Evolutionary conservation across 2,329 filamentous ascomycete species (phyloP), one percentile per base, ranked within the genome.

Genomic region (Didymella pomorum): DNA sequence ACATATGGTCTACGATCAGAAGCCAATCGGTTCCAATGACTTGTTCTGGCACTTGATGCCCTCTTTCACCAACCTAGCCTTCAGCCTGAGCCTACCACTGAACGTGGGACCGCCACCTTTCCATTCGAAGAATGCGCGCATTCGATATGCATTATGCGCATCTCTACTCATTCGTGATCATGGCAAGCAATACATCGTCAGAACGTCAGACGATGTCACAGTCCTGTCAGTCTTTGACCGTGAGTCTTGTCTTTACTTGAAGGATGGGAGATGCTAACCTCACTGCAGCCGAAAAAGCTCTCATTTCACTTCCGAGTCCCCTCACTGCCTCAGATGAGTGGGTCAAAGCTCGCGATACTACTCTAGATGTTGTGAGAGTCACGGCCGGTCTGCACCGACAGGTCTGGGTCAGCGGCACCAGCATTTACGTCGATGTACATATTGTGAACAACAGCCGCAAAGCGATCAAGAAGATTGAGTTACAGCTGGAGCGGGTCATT

Each of bases 341-440:
- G 62, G 60, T 72, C 6, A 70, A 81, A 31, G 73, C 79, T 26
- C 76, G 76, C 26, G 74, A 79, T 39, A 71, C 69, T 26, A 72
- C 72, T 1, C 58, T 79, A 1, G 82, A 84, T 58, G 77, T 76
- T 10, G 70, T 84, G 23, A 77, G 76, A 52, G 68, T 84, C 18
- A 84, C 82, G 20, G 83, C 83, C 26, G 82, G 82, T 7, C 66
- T 85, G 9, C 83, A 85, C 67, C 79, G 83, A n/a, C 83, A 85
- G 69, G 83, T 84, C 26, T 86, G 83, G 83, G 82, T 86, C 52
- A 84, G 82, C 62, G 83, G 83, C 16, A 82, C 81, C 21, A 82
- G 76, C 62, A 80, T 85, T 31, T 85, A 84, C 59, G 80, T 83
- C 16, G 83, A 86, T 61, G 76, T 85, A 3, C 81, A 84, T 54